Evolutionary conservation across 306 rosid species (phyloP).

Genomic region (Ammopiptanthus mongolicus): DNA sequence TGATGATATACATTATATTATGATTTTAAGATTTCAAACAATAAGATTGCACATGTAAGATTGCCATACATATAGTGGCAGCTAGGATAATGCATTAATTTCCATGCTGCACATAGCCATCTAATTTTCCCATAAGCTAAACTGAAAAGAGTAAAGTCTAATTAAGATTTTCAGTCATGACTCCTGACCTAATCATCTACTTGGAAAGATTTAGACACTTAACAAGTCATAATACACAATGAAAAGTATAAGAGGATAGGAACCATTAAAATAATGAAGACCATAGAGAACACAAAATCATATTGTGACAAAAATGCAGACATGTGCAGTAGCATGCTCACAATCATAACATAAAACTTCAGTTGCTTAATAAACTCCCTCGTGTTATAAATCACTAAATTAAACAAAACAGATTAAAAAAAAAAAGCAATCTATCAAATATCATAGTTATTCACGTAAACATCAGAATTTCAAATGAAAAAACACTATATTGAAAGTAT

Average conservation of each 20-base stretch:
- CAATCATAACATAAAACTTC: not conserved
- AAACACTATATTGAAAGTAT: too few relatives aligned
- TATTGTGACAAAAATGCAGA: not conserved
- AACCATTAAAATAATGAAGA: not conserved
- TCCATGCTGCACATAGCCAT: not conserved
- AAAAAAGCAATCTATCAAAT: too few relatives aligned
- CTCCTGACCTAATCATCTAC: not conserved
- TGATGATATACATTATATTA: not conserved
- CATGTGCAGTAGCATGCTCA: not conserved
- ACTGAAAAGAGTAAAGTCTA: too few relatives aligned
- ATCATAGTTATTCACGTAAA: too few relatives aligned
- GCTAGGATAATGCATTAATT: not conserved
- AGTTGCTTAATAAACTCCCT: not conserved
- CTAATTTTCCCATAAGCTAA: not conserved
- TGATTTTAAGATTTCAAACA: not conserved
- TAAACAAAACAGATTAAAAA: not conserved
- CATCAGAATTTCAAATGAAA: too few relatives aligned
- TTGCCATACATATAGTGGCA: not conserved
- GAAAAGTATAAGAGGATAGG: not conserved
- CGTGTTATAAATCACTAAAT: not conserved
- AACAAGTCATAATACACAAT: not conserved
- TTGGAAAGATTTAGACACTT: not conserved
- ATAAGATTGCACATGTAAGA: not conserved
- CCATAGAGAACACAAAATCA: not conserved
- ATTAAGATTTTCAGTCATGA: not conserved